Evolutionary conservation across 495 filamentous ascomycete genomes (phyloP).

Genomic region (Beverwykella pulmonaria): DNA sequence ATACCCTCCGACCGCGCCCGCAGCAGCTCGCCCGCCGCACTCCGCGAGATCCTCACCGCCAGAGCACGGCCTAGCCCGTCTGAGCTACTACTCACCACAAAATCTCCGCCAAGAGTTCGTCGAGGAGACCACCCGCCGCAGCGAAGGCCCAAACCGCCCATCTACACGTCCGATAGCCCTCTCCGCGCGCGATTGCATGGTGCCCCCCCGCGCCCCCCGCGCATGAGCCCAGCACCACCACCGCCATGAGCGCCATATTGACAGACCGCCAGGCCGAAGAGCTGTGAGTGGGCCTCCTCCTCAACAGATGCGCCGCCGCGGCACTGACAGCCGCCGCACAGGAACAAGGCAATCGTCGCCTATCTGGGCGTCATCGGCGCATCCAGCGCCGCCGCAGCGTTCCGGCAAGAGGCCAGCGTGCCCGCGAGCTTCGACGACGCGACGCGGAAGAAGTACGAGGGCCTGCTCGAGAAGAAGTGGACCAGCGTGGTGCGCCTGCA

Average conservation of each 20-base stretch:
- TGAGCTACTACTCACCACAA: too few species aligned
- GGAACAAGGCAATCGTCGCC: conserved; percentile 88
- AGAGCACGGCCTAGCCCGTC: too few species aligned
- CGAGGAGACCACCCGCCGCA: too few species aligned
- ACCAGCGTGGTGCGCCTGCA: conserved; percentile 88
- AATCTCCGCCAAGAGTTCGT: too few species aligned
- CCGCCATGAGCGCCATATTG: conserved; percentile 74
- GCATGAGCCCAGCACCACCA: conserved; percentile 13
- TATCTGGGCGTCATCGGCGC: conserved; percentile 79
- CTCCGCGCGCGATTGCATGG: conserved; percentile 19
- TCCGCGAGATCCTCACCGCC: too few species aligned
- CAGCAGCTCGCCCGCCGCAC: too few species aligned
- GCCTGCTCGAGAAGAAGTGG: conserved; percentile 93
- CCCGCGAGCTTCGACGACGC: conserved; percentile 72
- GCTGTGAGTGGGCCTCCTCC: conserved; percentile 59
- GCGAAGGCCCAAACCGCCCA: background rate
- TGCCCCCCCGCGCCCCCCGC: conserved; percentile 17
- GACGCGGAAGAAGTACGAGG: conserved; percentile 85
- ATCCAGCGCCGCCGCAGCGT: conserved; percentile 63
- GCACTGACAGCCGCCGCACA: conserved; percentile 48
- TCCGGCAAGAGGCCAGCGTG: conserved; percentile 67
- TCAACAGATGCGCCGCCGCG: background rate
- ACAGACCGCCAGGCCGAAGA: conserved; percentile 82
- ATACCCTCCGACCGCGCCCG: too few species aligned
- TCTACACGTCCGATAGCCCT: background rate